Base-by-base conservation (phyloP, 371 early-diverging fungal genomes). In the Mucor indicus region DNA sequence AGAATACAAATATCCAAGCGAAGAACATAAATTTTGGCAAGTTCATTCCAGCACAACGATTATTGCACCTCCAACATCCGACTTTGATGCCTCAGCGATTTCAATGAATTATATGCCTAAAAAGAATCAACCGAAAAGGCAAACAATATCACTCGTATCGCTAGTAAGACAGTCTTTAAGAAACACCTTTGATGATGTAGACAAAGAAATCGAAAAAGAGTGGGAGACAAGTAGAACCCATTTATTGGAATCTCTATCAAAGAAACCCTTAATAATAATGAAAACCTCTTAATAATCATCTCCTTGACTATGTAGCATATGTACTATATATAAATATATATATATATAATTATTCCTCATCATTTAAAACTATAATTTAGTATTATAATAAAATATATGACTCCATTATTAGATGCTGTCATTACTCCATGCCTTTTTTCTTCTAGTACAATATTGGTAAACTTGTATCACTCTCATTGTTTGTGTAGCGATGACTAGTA, bases 1-100 rank as follows among this genome's bases (percentile, higher is more conserved):
- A 35, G 51, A n/a, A n/a, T n/a, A 43, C 25, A 37, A 25, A 39
- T 9, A 23, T 48, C 23, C 30, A 13, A 29, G 10, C 4, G 50
- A 49, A 10, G 56, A 56, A 30, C 56, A 56, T 24, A 21, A 56
- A 13, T 56, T 56, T 35, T 56, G 56, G 57, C 57, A 56, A 35
- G 50, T 50, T 11, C 57, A 44, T 41, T 41, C 50, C 12, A 56
- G 46, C 20, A 56, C 46, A 11, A 44, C 45, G 0, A 56, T 56
- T 11, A 46, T 56, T 33, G 37, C 57, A 13, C 57, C 57, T 8
- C 39, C 50, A 24, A 32, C 17, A 17, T 17, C 20, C 4, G 21
- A 15, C 10, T 29, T 20, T 2, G 17, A 48, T 31, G 3, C 4
- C 2, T 30, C 39, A 20, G 27, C 40, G 30, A 31, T 48, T 12